Conservation (phyloP, 169 alveolate species). For the Cryptosporidium ryanae region DNA sequence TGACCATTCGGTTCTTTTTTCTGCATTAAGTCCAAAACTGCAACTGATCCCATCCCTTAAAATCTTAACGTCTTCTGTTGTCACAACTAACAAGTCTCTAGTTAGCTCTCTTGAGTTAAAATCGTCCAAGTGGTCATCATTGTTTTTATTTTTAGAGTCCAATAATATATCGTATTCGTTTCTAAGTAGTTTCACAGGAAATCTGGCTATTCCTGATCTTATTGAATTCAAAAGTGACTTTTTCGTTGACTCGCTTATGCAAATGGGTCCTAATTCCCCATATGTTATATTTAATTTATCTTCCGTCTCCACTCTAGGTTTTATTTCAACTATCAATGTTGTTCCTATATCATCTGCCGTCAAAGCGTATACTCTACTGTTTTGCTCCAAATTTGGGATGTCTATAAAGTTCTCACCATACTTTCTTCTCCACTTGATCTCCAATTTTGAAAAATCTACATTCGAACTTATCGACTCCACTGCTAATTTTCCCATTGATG, state of each 20-base stretch:
- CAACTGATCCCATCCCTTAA: conserved; percentile 36
- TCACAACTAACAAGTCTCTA: conserved; percentile 33
- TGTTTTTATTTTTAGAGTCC: neutral
- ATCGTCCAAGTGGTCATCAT: neutral
- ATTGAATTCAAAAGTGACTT: conserved; percentile 28
- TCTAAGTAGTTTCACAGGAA: conserved; percentile 26
- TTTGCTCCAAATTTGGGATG: conserved; percentile 1
- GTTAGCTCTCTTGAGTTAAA: neutral
- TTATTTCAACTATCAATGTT: conserved; percentile 19
- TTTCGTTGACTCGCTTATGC: conserved; percentile 37
- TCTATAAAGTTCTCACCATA: conserved; percentile 26
- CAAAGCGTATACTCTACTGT: neutral
- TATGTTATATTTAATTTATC: conserved; percentile 18
- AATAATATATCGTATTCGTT: conserved; percentile 17
- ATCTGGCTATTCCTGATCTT: conserved; percentile 31
- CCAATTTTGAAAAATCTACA: neutral
- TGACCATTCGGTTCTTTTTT: conserved; percentile 60
- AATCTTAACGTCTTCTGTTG: conserved; percentile 62
- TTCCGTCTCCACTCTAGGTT: conserved; percentile 18
- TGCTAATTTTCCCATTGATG: conserved; percentile 52
- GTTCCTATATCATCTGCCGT: conserved; percentile 73
- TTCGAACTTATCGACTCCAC: neutral
- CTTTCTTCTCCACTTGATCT: conserved; percentile 44
- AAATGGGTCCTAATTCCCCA: conserved; percentile 53
- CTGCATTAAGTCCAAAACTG: neutral